phyloP scores from a whole-genome alignment of 2,329 filamentous ascomycete genomes.

The Gnomoniopsis sp. region DNA sequence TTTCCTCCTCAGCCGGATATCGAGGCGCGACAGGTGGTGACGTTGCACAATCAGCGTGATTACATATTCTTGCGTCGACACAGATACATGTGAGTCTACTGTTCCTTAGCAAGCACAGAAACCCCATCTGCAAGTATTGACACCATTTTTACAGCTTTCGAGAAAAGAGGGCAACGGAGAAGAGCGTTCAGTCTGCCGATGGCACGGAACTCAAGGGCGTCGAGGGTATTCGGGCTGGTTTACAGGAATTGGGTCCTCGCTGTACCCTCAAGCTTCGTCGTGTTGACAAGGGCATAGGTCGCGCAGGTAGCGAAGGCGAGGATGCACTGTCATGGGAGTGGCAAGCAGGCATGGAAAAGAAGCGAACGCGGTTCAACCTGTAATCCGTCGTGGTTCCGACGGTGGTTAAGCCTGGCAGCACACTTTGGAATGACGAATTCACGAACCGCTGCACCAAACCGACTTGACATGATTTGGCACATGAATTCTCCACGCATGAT shows the following conservation, averaged over 20 bases:
- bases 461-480: too few species aligned
- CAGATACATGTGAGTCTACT: conserved; percentile 13
- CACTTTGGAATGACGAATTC: conserved; percentile 5
- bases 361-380: conserved; percentile 88
- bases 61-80: conserved; percentile 74
- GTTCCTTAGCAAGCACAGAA: neutral
- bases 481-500: too few species aligned
- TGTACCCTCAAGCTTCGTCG: conserved; percentile 78
- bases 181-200: conserved; percentile 76
- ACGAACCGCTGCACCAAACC: too few species aligned
- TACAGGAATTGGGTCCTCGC: conserved; percentile 76
- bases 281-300: conserved; percentile 82
- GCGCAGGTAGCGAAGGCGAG: conserved; percentile 64
- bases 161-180: conserved; percentile 82
- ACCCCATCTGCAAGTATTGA: neutral
- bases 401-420: neutral
- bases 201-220: conserved; percentile 82
- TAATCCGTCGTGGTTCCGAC: conserved; percentile 36
- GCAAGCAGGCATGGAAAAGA: conserved; percentile 94
- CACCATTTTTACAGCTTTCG: conserved; percentile 53
- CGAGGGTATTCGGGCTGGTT: conserved; percentile 77
- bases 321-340: conserved; percentile 90
- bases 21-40: conserved; percentile 83
- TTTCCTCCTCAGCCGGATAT: conserved; percentile 83
- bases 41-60: conserved; percentile 81